These are phyloP conservation scores for Arthrobotrys pseudoclavata DNA, from an alignment of 2,329 filamentous ascomycete genomes.

Conservation along the genomic window DNA sequence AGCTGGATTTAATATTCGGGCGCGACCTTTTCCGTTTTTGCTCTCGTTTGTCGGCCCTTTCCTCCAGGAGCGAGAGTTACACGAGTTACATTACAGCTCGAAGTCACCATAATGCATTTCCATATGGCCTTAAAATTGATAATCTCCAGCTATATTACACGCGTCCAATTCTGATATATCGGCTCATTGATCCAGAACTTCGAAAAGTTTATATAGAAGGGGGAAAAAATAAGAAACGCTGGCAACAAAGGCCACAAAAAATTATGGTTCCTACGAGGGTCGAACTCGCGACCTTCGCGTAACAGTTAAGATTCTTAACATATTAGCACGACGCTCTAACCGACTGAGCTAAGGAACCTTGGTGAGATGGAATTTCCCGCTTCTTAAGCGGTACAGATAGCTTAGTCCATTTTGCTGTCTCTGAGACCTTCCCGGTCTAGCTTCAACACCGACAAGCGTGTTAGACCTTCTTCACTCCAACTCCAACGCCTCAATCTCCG, in stretches of 20 bases:
- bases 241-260: not conserved
- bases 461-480: too few relatives aligned
- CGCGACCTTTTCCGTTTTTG: not conserved
- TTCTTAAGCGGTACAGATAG: not conserved
- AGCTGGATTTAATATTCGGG: not conserved
- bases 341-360: slow-evolving; percentile 33
- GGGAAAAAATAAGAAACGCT: not conserved
- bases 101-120: not conserved
- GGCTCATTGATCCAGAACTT: not conserved
- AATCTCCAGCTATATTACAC: slow-evolving; percentile 1
- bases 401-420: not conserved
- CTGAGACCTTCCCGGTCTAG: not conserved
- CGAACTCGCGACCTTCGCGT: slow-evolving; percentile 31
- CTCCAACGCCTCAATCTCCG: too few relatives aligned
- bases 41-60: not conserved
- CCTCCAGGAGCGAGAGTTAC: too few relatives aligned
- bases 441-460: too few relatives aligned
- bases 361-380: not conserved
- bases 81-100: not conserved
- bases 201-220: not conserved
- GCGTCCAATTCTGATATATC: not conserved
- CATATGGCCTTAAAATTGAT: not conserved
- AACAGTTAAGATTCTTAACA: slow-evolving; percentile 5
- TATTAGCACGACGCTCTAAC: slow-evolving; percentile 34
- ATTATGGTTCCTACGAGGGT: slow-evolving; percentile 24